These are phyloP conservation scores for Xylariaceae sp. DNA, from an alignment of 2,329 filamentous ascomycete species.

Conservation along the genomic window DNA sequence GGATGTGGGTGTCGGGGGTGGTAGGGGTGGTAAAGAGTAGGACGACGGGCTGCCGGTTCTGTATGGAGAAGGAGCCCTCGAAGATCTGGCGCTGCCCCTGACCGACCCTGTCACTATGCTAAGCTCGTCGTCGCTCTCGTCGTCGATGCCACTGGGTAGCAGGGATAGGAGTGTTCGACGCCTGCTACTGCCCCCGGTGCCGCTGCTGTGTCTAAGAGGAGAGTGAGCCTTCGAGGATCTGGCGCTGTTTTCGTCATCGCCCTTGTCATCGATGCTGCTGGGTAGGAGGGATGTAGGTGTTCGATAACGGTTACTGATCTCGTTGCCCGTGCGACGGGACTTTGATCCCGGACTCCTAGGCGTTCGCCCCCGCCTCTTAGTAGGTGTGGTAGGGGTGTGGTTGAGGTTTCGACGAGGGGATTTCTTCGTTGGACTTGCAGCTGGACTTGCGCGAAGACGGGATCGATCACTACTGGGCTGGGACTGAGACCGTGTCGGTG, in stretches of 20 bases:
- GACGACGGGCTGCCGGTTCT: slow-evolving; percentile 1
- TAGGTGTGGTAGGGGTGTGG: slow-evolving; percentile 11
- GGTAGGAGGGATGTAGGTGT: slow-evolving; percentile 23
- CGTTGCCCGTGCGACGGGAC: too few relatives aligned
- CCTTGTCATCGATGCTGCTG: too few relatives aligned
- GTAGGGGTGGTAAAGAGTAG: slow-evolving; percentile 10
- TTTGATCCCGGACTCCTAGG: not conserved
- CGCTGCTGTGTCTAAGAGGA: too few relatives aligned
- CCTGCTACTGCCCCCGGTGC: too few relatives aligned
- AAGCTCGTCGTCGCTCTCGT: slow-evolving; percentile 23
- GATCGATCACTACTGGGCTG: not conserved
- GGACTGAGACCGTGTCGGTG: slow-evolving; percentile 5
- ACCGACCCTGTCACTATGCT: slow-evolving; percentile 17
- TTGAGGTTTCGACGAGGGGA: not conserved
- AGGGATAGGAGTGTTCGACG: slow-evolving; percentile 25
- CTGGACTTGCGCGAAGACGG: too few relatives aligned
- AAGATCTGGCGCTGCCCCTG: slow-evolving; percentile 5
- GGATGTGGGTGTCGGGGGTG: too few relatives aligned
- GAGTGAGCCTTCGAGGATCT: too few relatives aligned
- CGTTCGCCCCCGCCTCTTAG: slow-evolving; percentile 9
- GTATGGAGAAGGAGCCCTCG: slow-evolving; percentile 10
- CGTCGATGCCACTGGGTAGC: slow-evolving; percentile 17
- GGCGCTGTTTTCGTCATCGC: too few relatives aligned
- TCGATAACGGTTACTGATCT: too few relatives aligned
- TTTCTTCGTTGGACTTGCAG: too few relatives aligned